Percentiles rank a stretch among this genome's conserved stretches.
phyloP scores from a whole-genome alignment of 1,139 yeast genomes.

The Suhomyces bribrorum region DNA sequence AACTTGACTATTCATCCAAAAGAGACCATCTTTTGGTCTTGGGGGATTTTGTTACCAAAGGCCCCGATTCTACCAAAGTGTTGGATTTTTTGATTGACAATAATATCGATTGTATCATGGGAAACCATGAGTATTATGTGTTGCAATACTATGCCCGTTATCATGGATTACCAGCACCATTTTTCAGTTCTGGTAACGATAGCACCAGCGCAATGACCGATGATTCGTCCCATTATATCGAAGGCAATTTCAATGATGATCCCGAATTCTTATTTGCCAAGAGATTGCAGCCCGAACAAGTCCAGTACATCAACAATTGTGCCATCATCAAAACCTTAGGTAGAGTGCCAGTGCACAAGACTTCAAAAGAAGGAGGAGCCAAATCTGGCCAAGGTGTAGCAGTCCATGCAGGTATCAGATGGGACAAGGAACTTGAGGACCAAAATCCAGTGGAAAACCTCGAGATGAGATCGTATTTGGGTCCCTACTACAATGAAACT shows the following conservation, averaged over 20 bases:
- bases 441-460: constrained; percentile 64
- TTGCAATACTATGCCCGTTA: constrained; percentile 59
- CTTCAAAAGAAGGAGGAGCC: constrained; percentile 19
- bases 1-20: constrained; percentile 42
- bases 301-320: constrained; percentile 58
- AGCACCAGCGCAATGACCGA: constrained; percentile 3
- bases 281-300: constrained; percentile 58
- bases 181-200: constrained; percentile 13
- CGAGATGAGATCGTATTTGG: constrained; percentile 61
- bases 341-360: constrained; percentile 49
- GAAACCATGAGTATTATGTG: constrained; percentile 81
- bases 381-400: constrained; percentile 57
- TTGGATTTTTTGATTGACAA: constrained; percentile 64
- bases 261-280: constrained; percentile 64
- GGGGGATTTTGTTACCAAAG: constrained; percentile 88
- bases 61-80: constrained; percentile 72
- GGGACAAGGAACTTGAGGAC: constrained; percentile 57
- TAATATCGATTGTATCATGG: constrained; percentile 72
- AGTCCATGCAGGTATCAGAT: constrained; percentile 75
- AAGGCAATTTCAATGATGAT: constrained; percentile 44
- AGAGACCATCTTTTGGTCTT: constrained; percentile 66
- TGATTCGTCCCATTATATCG: neutral
- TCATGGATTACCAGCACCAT: constrained; percentile 49
- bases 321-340: constrained; percentile 67
- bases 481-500: constrained; percentile 56